Evolutionary conservation across 306 rosid genomes (phyloP).

Genomic region (Cucurbita ficifolia): DNA sequence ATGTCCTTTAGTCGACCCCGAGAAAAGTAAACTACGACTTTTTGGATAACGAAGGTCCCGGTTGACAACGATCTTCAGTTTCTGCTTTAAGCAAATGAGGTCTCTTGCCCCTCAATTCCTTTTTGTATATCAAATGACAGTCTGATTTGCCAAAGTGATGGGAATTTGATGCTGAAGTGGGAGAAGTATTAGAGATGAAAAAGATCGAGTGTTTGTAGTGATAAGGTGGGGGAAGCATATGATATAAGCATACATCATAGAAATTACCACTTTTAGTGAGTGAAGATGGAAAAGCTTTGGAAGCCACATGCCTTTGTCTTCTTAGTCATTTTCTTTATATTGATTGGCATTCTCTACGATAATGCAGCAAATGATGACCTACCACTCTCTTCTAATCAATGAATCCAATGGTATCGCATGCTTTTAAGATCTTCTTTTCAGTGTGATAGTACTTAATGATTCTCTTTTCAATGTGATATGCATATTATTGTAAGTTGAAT

Average conservation of each 20-base stretch:
- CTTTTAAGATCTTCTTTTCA: neutral
- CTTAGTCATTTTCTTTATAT: neutral
- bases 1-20: neutral
- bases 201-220: neutral
- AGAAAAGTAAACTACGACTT: neutral
- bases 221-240: neutral
- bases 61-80: neutral
- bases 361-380: constrained; percentile 1
- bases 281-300: neutral
- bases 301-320: constrained; percentile 6
- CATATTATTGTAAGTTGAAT: too few species aligned
- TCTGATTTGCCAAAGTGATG: neutral
- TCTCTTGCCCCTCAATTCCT: neutral
- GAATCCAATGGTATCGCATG: neutral
- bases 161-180: neutral
- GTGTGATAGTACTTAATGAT: neutral
- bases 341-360: constrained; percentile 4
- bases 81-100: neutral
- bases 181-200: neutral
- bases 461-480: neutral
- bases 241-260: neutral
- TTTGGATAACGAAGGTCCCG: neutral
- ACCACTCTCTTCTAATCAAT: constrained; percentile 4
- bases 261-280: neutral
- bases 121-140: neutral